Percentiles rank a stretch among this genome's conserved stretches.
These are phyloP conservation scores for Elaeagnus macrophylla DNA, from an alignment of 306 rosid species.

Conservation along the genomic window DNA sequence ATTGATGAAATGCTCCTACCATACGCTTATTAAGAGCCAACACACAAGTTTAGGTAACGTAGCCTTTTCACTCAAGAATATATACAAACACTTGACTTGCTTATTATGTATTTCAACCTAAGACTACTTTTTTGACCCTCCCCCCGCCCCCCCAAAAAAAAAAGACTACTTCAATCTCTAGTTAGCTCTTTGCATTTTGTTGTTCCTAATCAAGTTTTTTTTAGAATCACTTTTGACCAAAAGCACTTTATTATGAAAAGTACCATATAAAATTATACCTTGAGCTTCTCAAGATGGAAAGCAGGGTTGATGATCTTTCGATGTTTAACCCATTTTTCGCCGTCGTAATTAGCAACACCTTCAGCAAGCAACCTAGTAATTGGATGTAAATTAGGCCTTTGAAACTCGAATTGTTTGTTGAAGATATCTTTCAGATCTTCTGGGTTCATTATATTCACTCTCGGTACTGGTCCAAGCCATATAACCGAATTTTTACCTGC, in stretches of 20 bases:
- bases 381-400: conserved; percentile 3
- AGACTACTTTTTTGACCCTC: no score
- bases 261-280: no score
- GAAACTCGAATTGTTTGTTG: conserved; percentile 6
- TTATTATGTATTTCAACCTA: no score
- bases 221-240: no score
- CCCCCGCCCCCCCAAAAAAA: no score
- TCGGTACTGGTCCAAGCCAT: conserved; percentile 27
- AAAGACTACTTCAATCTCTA: no score
- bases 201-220: no score
- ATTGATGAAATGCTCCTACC: conserved; percentile 14
- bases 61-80: no score
- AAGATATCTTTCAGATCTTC: conserved; percentile 26
- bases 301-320: conserved; percentile 28
- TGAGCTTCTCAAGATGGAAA: conserved; percentile 25
- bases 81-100: background rate
- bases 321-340: conserved; percentile 25
- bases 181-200: no score
- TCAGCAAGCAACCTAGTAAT: background rate
- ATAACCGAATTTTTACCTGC: conserved; percentile 21
- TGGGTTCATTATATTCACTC: conserved; percentile 29
- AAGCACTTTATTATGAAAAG: no score
- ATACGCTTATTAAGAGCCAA: background rate
- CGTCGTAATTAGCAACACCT: conserved; percentile 14
- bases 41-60: background rate